These are phyloP conservation scores for Elsinoe perseae DNA, from an alignment of 2,329 filamentous ascomycete species.

Conservation along the genomic window DNA sequence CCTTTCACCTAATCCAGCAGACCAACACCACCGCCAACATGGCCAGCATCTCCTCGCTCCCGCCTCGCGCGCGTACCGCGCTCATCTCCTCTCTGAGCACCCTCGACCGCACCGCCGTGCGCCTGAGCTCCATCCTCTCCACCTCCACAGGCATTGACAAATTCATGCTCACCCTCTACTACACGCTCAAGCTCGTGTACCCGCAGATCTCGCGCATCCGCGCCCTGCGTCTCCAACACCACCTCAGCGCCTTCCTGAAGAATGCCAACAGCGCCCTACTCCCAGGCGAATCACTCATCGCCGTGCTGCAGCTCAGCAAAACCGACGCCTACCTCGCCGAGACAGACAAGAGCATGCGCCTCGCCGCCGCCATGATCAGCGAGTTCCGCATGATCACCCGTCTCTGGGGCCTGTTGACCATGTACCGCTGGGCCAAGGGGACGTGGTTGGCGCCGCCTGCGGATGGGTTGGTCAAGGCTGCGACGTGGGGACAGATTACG, in stretches of 20 bases:
- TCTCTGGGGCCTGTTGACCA: slow-evolving; percentile 67
- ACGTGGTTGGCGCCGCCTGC: slow-evolving; percentile 30
- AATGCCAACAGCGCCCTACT: slow-evolving; percentile 34
- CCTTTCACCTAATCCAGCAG: neutral
- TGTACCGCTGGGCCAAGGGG: slow-evolving; percentile 59
- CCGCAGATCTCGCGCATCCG: slow-evolving; percentile 35
- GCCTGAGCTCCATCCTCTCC: slow-evolving; percentile 33
- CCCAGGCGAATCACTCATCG: slow-evolving; percentile 36
- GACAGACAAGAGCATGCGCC: slow-evolving; percentile 29
- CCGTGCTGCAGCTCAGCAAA: slow-evolving; percentile 32
- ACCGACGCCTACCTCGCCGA: slow-evolving; percentile 29
- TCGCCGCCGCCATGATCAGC: slow-evolving; percentile 56
- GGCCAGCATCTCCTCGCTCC: slow-evolving; percentile 9
- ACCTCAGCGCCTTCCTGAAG: slow-evolving; percentile 28
- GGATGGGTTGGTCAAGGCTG: slow-evolving; percentile 39
- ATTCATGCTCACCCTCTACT: slow-evolving; percentile 37
- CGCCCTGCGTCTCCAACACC: slow-evolving; percentile 28
- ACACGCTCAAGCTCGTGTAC: slow-evolving; percentile 37
- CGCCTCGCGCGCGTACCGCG: neutral
- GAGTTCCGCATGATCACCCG: slow-evolving; percentile 67
- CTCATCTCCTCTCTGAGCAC: neutral
- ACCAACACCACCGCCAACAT: slow-evolving; percentile 7
- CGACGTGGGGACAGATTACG: slow-evolving; percentile 62
- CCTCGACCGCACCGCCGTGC: slow-evolving; percentile 19
- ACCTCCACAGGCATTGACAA: slow-evolving; percentile 35